phyloP scores from a whole-genome alignment of 768 basidiomycete species.

The Macrocybe gigantea region DNA sequence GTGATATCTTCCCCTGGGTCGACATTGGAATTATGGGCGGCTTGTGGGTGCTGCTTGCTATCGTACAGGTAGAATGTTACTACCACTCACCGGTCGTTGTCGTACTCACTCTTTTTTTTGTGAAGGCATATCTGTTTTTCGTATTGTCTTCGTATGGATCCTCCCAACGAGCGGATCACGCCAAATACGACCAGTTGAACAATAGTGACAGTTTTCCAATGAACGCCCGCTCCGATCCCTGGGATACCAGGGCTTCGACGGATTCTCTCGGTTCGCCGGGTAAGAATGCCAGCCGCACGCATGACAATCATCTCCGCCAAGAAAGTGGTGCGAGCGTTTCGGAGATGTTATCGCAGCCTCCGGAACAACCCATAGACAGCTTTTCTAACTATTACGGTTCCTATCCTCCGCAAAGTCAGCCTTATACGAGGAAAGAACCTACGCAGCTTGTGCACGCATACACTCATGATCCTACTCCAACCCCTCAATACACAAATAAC shows the following conservation, averaged over 20 bases:
- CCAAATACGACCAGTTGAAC: conserved; percentile 70
- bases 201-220: conserved; percentile 58
- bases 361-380: conserved; percentile 39
- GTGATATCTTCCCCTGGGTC: conserved; percentile 89
- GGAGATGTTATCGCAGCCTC: conserved; percentile 46
- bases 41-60: conserved; percentile 76
- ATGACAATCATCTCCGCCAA: conserved; percentile 45
- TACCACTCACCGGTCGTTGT: conserved; percentile 1
- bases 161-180: conserved; percentile 75
- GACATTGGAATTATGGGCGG: conserved; percentile 89
- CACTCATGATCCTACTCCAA: neutral
- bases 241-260: conserved; percentile 57
- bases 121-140: conserved; percentile 43
- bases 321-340: conserved; percentile 50
- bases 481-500: neutral
- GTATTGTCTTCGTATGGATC: conserved; percentile 55
- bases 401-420: conserved; percentile 25
- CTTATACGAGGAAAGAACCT: conserved; percentile 5
- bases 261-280: conserved; percentile 21
- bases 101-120: conserved; percentile 6
- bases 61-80: conserved; percentile 57
- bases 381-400: conserved; percentile 23
- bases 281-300: conserved; percentile 14
- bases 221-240: conserved; percentile 60
- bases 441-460: conserved; percentile 1